Conservation (phyloP, 2,329 filamentous ascomycete genomes). For the Hypoxylon sp. region DNA sequence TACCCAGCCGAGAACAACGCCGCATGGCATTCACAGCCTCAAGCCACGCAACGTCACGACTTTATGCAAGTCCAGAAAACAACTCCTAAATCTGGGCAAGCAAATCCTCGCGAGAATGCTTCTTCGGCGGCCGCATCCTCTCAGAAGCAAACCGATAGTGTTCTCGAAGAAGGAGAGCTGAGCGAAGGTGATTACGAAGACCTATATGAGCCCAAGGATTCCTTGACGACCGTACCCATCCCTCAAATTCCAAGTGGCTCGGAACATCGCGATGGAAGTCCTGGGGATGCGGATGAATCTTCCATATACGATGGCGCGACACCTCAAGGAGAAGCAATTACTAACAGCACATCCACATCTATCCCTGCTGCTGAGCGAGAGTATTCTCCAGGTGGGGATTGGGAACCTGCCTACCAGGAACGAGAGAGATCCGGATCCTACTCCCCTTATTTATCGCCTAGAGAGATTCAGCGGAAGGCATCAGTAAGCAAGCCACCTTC, state of each 20-base stretch:
- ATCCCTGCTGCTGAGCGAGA: constrained; percentile 43
- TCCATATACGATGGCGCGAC: constrained; percentile 50
- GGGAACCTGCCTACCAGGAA: constrained; percentile 47
- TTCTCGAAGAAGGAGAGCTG: constrained; percentile 78
- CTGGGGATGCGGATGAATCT: constrained; percentile 50
- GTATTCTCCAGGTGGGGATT: constrained; percentile 44
- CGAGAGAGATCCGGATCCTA: constrained; percentile 65
- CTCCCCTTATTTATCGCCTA: constrained; percentile 63
- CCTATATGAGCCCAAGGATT: constrained; percentile 60
- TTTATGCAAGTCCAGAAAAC: constrained; percentile 1
- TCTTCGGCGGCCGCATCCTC: background rate
- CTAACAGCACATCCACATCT: constrained; percentile 43
- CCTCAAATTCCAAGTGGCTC: constrained; percentile 24
- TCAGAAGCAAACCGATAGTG: constrained; percentile 16
- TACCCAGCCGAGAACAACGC: constrained; percentile 27
- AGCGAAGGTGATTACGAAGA: constrained; percentile 75
- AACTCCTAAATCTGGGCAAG: constrained; percentile 13
- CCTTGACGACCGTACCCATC: constrained; percentile 5
- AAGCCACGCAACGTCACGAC: constrained; percentile 9
- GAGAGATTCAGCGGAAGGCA: constrained; percentile 55
- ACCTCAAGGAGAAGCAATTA: constrained; percentile 39
- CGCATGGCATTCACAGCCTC: constrained; percentile 34
- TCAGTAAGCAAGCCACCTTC: constrained; percentile 41
- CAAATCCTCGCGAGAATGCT: background rate
- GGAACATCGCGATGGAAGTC: constrained; percentile 43